Percentiles rank a stretch among this genome's conserved stretches.
Evolutionary conservation across 2,329 filamentous ascomycete species (phyloP).

Genomic region (Madurella fahalii): DNA sequence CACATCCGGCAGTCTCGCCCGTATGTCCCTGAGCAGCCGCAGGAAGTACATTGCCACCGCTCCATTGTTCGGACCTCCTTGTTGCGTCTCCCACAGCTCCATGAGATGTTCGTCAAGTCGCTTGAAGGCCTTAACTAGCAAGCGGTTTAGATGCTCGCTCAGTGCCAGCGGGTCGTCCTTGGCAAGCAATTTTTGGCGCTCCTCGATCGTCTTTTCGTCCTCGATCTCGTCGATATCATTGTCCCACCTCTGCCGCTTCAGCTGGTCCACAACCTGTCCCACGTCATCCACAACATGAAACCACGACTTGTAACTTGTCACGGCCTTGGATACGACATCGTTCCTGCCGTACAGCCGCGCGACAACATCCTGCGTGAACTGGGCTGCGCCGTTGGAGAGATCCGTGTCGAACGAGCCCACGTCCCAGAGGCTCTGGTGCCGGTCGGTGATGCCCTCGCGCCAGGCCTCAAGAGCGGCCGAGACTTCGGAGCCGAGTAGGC

Average conservation of each 20-base stretch:
- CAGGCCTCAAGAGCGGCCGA: constrained; percentile 58
- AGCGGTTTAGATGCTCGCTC: constrained; percentile 32
- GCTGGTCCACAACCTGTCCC: constrained; percentile 56
- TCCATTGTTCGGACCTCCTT: constrained; percentile 46
- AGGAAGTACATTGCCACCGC: constrained; percentile 62
- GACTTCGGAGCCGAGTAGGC: constrained; percentile 61
- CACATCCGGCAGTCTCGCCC: constrained; percentile 58
- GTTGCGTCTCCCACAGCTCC: constrained; percentile 45
- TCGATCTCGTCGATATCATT: constrained; percentile 70
- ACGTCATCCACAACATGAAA: constrained; percentile 66
- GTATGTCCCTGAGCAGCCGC: constrained; percentile 70
- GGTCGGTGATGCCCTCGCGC: constrained; percentile 50
- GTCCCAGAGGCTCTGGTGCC: constrained; percentile 63
- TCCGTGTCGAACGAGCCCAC: constrained; percentile 60
- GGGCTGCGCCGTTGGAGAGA: constrained; percentile 58
- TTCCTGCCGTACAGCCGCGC: constrained; percentile 70
- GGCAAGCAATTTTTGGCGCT: constrained; percentile 63
- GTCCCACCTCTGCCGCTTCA: constrained; percentile 69
- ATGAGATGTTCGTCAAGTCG: constrained; percentile 54
- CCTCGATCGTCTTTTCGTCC: constrained; percentile 66
- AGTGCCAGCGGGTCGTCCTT: constrained; percentile 49
- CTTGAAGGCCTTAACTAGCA: constrained; percentile 33
- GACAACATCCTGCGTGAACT: constrained; percentile 66
- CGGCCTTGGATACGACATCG: constrained; percentile 58
- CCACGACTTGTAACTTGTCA: constrained; percentile 68